Evolutionary conservation across 2,329 filamentous ascomycete species (phyloP).

Genomic region (Xylaria sp.): DNA sequence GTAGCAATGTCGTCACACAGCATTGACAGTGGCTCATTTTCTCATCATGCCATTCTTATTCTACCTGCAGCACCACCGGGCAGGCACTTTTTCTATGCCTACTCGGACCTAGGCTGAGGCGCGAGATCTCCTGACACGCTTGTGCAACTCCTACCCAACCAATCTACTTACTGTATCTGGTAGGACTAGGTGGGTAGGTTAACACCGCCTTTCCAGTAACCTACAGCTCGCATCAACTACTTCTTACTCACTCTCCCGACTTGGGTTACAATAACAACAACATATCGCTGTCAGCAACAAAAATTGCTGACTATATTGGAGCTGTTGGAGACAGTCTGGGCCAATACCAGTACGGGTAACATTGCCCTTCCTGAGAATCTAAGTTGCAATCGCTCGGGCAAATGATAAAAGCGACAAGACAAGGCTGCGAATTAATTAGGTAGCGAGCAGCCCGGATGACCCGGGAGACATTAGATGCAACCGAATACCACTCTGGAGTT

Average conservation of each 20-base stretch:
- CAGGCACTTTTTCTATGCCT: not conserved
- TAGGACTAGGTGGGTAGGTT: not conserved
- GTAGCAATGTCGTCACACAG: not conserved
- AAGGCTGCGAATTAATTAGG: conserved; percentile 7
- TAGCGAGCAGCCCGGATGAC: conserved; percentile 6
- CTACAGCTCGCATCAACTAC: not conserved
- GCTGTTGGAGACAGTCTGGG: conserved; percentile 12
- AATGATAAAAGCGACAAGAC: conserved; percentile 4
- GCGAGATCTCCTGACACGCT: not conserved
- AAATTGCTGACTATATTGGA: conserved; percentile 2
- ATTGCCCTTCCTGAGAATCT: conserved; percentile 2
- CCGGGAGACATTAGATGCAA: conserved; percentile 4
- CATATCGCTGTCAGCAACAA: not conserved
- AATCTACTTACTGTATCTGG: not conserved
- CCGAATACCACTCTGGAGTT: not conserved
- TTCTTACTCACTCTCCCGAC: not conserved
- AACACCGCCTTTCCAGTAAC: not conserved
- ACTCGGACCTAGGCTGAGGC: not conserved
- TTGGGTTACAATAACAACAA: conserved; percentile 24
- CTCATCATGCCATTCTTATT: conserved; percentile 14
- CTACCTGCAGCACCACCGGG: not conserved
- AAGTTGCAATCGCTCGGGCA: conserved; percentile 16
- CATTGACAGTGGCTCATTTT: conserved; percentile 4
- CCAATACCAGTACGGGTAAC: conserved; percentile 3
- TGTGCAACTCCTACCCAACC: conserved; percentile 6